These are phyloP conservation scores for Magnolia sinica DNA, from an alignment of 164 flowering plant species.

Conservation along the genomic window DNA sequence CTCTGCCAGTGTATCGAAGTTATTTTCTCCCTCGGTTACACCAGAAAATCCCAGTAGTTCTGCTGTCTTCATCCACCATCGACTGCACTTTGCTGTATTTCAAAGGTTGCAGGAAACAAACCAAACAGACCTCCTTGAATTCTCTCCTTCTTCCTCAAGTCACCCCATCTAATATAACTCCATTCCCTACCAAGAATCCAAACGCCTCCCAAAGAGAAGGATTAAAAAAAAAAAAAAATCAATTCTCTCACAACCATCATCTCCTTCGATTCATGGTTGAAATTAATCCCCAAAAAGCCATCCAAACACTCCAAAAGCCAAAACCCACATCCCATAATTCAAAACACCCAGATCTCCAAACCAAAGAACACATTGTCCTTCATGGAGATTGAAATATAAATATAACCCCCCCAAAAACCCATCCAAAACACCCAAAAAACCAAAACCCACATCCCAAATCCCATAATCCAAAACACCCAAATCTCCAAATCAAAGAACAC, in stretches of 20 bases:
- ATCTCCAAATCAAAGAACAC: neutral
- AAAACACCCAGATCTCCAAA: too few species aligned
- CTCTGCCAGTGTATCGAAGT: neutral
- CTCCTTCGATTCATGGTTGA: neutral
- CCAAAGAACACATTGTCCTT: too few species aligned
- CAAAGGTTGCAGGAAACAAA: constrained; percentile 25
- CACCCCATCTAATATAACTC: neutral
- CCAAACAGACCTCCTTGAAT: neutral
- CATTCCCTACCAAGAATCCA: too few species aligned
- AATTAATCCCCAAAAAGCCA: constrained; percentile 7
- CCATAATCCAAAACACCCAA: neutral
- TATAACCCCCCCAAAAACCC: neutral
- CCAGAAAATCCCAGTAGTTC: constrained; percentile 21
- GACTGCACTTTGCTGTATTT: constrained; percentile 32
- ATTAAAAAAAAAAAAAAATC: too few species aligned
- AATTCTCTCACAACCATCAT: neutral
- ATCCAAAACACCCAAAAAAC: neutral
- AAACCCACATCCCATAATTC: too few species aligned
- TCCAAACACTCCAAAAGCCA: neutral
- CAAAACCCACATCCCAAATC: neutral
- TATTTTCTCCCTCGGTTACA: neutral
- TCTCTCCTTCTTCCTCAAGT: constrained; percentile 14
- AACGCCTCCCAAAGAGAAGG: too few species aligned
- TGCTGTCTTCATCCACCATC: constrained; percentile 35
- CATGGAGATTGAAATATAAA: too few species aligned